Evolutionary conservation across 1,284 basidiomycete species (phyloP), one percentile per base, ranked within the genome.

Genomic region (Pseudozyma thailandica): DNA sequence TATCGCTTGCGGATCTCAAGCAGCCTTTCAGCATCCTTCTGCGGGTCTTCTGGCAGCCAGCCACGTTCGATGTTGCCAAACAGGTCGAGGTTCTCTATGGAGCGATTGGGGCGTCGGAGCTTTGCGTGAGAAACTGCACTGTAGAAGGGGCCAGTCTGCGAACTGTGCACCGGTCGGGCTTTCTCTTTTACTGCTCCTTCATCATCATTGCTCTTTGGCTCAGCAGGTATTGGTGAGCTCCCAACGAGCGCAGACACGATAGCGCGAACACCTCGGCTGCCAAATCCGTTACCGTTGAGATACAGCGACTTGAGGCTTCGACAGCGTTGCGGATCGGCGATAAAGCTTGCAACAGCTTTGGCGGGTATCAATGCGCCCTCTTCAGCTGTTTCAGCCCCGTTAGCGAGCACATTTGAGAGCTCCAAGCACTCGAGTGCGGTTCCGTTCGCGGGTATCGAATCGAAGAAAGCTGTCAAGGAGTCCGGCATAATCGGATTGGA

Each of bases 241-340:
- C 60, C 56, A 1, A 61, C 6, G 8, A 62, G 5, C 5, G 59
- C 51, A 18, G 39, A 46, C 2, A 39, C 30, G 15, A 72, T 68
- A 21, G 42, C 21, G 7, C 49, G 56, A 7, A 59, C 49, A 15
- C 63, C 51, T 4, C 54, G 50, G 12, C 9, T 28, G 21, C 53
- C 59, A 30, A 72, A 50, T n/a, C 23, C 25, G 45, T 72, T 68
- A 7, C 53, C 63, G 37, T 63, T 57, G 6, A 72, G 59, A 4
- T 7, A 7, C 1, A 68, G 51, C 10, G 15, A 9, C 16, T 7
- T 15, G 20, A 72, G 16, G 23, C 48, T 38, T 26, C 64, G 54
- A 21, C 59, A 68, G 12, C 70, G 63, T 26, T 38, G 33, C 3
- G 44, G 28, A 43, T 72, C 56, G 2, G 43, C 18, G 4, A 72